Evolutionary conservation across 2,329 filamentous ascomycete species (phyloP).

Genomic region (Cryphonectria japonica): DNA sequence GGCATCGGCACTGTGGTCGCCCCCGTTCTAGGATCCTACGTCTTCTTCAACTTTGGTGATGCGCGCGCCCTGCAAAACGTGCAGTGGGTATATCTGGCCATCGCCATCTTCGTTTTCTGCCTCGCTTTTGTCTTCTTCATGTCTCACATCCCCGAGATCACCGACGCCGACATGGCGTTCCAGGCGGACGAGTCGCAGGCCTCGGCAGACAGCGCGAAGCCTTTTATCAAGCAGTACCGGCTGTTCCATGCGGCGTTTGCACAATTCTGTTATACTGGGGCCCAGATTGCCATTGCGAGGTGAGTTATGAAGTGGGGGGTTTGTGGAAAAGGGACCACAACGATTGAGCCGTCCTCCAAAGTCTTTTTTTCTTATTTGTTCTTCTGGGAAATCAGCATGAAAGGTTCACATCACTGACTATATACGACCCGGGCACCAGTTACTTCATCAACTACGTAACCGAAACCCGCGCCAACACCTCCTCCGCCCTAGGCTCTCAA

Average conservation of each 20-base stretch:
- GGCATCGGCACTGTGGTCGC: constrained; percentile 75
- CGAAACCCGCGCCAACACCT: constrained; percentile 59
- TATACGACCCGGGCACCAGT: constrained; percentile 31
- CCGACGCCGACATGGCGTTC: constrained; percentile 67
- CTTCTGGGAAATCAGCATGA: too few species aligned
- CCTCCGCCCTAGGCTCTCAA: constrained; percentile 59
- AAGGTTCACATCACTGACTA: background rate
- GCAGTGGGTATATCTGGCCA: constrained; percentile 77
- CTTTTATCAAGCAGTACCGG: constrained; percentile 71
- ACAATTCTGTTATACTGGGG: constrained; percentile 79
- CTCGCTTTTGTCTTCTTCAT: constrained; percentile 70
- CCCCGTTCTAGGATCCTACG: constrained; percentile 72
- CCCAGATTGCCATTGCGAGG: constrained; percentile 67
- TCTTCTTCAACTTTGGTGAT: constrained; percentile 69
- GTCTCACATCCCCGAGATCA: constrained; percentile 72
- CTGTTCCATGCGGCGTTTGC: constrained; percentile 76
- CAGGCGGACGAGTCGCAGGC: constrained; percentile 60
- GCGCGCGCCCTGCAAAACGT: constrained; percentile 65
- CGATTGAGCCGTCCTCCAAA: background rate
- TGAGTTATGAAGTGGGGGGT: constrained; percentile 14
- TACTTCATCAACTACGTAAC: constrained; percentile 78
- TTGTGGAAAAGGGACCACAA: background rate
- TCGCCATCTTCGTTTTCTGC: constrained; percentile 71
- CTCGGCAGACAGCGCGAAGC: constrained; percentile 57
- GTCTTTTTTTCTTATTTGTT: too few species aligned